Evolutionary conservation across 2,329 filamentous ascomycete species (phyloP), one percentile per base, ranked within the genome.

Genomic region (Alternaria ethzedia): DNA sequence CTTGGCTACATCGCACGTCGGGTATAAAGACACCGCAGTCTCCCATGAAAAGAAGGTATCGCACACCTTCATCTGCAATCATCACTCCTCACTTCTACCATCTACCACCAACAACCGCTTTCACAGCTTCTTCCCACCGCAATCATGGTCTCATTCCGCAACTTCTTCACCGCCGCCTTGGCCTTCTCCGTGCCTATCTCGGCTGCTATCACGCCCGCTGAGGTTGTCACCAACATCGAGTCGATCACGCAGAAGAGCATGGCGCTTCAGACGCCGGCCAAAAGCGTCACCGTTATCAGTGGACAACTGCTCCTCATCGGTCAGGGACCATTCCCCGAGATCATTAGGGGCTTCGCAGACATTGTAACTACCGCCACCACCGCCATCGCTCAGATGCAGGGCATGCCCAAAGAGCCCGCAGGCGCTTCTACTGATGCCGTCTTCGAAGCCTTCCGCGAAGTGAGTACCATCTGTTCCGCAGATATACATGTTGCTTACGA

Each of bases 61-160:
- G 54, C 26, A 45, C 50, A 63, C 50, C 50, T 60, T 30, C 50
- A 55, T 55, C 52, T 52, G 30, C 49, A 52, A 54, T 62, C 55
- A 30, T 30, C 49, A 59, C 43, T 59, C 43, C 23, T 49, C 59
- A 62, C 49, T 49, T 23, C 36, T 28, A 46, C 20, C 36, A 41
- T n/a, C 36, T 28, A 46, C 23, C 36, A 41, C 11, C 26, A 45
- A 25, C 21, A 45, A 54, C 10, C 17, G 20, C 21, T 13, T 17
- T 30, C 12, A 15, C 6, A 52, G 49, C 32, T 32, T 28, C 47
- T 23, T 45, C 46, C 50, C 12, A 59, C 56, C 57, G 25, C 28
- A 50, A 64, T 28, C 28, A 70, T 70, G 67, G 67, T 70, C 43
- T 56, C 67, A 32, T 57, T 70, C 61, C 57, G 61, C 43, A 70